A percentile compares a stretch with the other conserved stretches of the same genome.
Evolutionary conservation across 1,284 basidiomycete genomes (phyloP).

Genomic region (Serendipita sp.): DNA sequence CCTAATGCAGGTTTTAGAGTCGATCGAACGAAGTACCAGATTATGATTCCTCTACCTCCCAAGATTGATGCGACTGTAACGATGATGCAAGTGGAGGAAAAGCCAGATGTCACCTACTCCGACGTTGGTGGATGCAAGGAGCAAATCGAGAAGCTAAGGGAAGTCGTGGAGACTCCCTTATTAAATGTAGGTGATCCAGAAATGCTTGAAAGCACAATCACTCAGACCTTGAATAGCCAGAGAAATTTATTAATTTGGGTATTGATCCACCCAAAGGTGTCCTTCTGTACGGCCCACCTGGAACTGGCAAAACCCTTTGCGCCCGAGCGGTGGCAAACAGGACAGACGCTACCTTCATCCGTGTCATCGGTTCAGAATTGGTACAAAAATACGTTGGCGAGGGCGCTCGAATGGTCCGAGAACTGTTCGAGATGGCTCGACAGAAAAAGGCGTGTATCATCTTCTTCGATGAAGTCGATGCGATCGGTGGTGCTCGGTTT

Average conservation of each 20-base stretch:
- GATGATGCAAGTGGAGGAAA: constrained; percentile 99
- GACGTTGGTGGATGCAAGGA: constrained; percentile 99
- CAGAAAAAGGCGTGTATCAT: constrained; percentile 99
- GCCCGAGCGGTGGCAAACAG: constrained; percentile 97
- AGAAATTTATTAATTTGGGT: constrained; percentile 93
- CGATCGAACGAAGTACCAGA: constrained; percentile 93
- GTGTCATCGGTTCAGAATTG: constrained; percentile 95
- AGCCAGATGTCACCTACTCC: constrained; percentile 96
- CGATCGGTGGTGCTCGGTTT: constrained; percentile 96
- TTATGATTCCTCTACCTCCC: constrained; percentile 98
- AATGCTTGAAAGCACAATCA: constrained; percentile 3
- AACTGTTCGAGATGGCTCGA: constrained; percentile 98
- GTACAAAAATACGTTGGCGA: constrained; percentile 99
- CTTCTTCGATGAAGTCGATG: constrained; percentile 98
- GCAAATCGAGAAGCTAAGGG: constrained; percentile 97
- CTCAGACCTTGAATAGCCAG: constrained; percentile 50
- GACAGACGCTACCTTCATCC: constrained; percentile 98
- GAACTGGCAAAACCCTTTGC: constrained; percentile 97
- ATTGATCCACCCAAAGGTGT: constrained; percentile 99
- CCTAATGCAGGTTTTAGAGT: constrained; percentile 34
- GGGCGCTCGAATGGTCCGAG: constrained; percentile 96
- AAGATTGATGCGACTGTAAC: constrained; percentile 99
- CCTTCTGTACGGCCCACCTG: constrained; percentile 89
- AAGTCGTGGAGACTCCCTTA: constrained; percentile 97
- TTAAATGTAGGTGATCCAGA: constrained; percentile 50